Evolutionary conservation across 345 rosid genomes (phyloP), one percentile per base, ranked within the genome.

Genomic region (Acer negundo): DNA sequence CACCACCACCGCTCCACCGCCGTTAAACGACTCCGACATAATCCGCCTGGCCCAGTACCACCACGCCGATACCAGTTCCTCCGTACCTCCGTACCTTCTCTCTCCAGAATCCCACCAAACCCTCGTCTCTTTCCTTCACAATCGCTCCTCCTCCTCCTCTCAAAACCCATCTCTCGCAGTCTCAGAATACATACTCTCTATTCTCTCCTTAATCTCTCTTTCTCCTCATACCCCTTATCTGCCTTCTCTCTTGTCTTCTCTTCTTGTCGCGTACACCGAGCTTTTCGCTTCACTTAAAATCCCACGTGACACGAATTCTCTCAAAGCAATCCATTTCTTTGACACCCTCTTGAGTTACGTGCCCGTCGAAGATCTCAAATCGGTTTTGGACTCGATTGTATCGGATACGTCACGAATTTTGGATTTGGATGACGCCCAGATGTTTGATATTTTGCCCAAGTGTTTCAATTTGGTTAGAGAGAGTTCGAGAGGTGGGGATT

Each of bases 401-500:
- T 76, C 62, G 0, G 73, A 70, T 82, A 79, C 82, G 23, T 59
- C 82, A 1, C 73, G 67, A 22, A 42, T 88, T 47, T 75, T 42
- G n/a, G 77, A 70, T 46, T 74, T 84, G 13, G 98, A 90, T 68
- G 98, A 94, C 38, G 87, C 95, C 11, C 95, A 92, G 80, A 65
- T 94, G 83, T 87, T 94, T 55, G 95, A 92, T 76, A 75, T 94
- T 76, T 79, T 94, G 79, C 98, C 97, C 3, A 79, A 75, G 72
- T 88, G 94, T 80, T 82, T 92, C 49, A 79, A 83, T 65, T 70
- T 88, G 67, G 77, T 83, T 3, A 80, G 75, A 46, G 87, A 82
- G 62, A 23, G 73, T 2, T 86, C 78, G 56, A 78, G 80, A 42
- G 86, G 89, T 7, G 84, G 78, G 40, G 89, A 86, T 77, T 88